These are phyloP conservation scores for Peronospora farinosa DNA, from an alignment of 352 stramenopile species.

Conservation along the genomic window DNA sequence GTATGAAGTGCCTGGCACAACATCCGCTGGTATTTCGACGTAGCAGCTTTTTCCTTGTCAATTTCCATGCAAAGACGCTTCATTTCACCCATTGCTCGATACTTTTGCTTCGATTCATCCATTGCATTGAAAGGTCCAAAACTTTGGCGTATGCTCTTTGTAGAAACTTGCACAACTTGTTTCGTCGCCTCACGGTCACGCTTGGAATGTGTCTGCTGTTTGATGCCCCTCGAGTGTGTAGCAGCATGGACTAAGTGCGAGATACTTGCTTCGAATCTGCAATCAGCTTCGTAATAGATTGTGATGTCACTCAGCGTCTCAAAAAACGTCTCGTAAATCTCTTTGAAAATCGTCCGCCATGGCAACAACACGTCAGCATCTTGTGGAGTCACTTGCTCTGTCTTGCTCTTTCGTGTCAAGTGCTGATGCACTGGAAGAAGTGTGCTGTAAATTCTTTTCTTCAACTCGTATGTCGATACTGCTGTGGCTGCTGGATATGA, in stretches of 20 bases:
- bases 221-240: neutral
- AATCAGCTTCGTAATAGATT: slow-evolving; percentile 37
- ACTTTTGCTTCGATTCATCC: slow-evolving; percentile 22
- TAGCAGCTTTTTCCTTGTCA: slow-evolving; percentile 38
- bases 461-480: slow-evolving; percentile 58
- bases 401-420: slow-evolving; percentile 17
- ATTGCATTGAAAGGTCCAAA: slow-evolving; percentile 26
- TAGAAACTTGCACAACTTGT: slow-evolving; percentile 20
- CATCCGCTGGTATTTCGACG: slow-evolving; percentile 53
- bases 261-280: slow-evolving; percentile 15
- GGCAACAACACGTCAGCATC: slow-evolving; percentile 32
- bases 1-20: slow-evolving; percentile 46
- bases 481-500: slow-evolving; percentile 14
- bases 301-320: slow-evolving; percentile 46
- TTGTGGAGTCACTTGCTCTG: slow-evolving; percentile 10
- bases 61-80: slow-evolving; percentile 52
- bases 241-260: slow-evolving; percentile 14
- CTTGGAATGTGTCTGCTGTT: slow-evolving; percentile 4
- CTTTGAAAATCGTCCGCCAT: slow-evolving; percentile 50
- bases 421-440: slow-evolving; percentile 51
- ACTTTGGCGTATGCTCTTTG: slow-evolving; percentile 36
- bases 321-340: slow-evolving; percentile 58
- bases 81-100: slow-evolving; percentile 26
- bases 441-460: slow-evolving; percentile 45
- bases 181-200: slow-evolving; percentile 7